Base-by-base conservation (phyloP, 768 basidiomycete genomes). In the Amanita rubescens region DNA sequence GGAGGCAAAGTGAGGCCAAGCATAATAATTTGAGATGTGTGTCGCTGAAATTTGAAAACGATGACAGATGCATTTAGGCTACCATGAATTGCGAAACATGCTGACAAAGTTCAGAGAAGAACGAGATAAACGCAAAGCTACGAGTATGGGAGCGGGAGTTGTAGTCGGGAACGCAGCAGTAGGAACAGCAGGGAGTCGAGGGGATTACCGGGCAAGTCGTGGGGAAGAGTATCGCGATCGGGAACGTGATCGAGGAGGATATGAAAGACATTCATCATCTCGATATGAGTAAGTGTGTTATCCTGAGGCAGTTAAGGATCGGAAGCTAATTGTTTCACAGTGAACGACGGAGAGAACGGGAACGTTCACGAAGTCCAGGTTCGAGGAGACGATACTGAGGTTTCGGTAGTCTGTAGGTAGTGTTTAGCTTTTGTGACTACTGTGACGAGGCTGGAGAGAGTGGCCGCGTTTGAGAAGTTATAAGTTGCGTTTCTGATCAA, bases 31-130 rank as follows among this genome's bases (percentile, higher is more conserved):
- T 54, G 53, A 60, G 30, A 60, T 59, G 24, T 56, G 51, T 61
- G 61, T 65, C 56, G 60, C 49, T 51, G 37, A 51, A 19, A 42
- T 42, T 55, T 55, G 62, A 35, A 44, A 52, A 52, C 46, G 15
- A 39, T 65, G 50, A 51, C 67, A 97, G 96, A 95, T 99, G 91
- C 96, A 98, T 76, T 71, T 98, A 64, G 96, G 96, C 9, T 99
- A 99, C 73, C 94, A 97, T 68, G 94, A 98, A 71, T 78, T 99
- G 57, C 90, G 96, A 53, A 90, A 94, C 71, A 89, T 96, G 82
- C 78, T 99, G 50, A 68, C 75, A 55, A 89, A 91, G 65, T 96
- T 97, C 70, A 84, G 85, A 58, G 94, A 94, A 65, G 89, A 93
- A 50, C 85, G 94, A 55, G 87, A 90, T 67, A 89, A 88, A 70